Percentiles rank a stretch among this genome's conserved stretches.
Evolutionary conservation across 345 rosid species (phyloP).

Genomic region (Gossypium herbaceum): DNA sequence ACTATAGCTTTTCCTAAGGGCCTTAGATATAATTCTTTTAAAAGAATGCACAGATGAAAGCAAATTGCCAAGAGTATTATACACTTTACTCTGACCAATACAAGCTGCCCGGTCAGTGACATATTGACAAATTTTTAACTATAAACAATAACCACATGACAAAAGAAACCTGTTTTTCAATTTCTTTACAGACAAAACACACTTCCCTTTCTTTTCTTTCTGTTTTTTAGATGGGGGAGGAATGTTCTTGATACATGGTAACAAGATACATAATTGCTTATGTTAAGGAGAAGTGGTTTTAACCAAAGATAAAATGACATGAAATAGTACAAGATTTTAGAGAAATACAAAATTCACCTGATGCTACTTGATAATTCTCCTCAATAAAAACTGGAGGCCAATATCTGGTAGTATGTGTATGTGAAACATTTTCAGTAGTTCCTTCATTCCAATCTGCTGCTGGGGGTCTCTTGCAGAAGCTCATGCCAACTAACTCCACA

Average conservation of each 20-base stretch:
- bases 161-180: not conserved
- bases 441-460: constrained; percentile 31
- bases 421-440: constrained; percentile 33
- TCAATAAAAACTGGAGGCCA: constrained; percentile 21
- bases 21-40: not conserved
- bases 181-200: not conserved
- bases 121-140: not conserved
- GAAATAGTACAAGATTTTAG: not conserved
- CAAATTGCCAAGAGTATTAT: constrained; percentile 4
- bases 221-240: not conserved
- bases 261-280: not conserved
- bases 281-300: not conserved
- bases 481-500: constrained; percentile 35
- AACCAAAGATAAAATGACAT: not conserved
- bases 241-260: not conserved
- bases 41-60: not conserved
- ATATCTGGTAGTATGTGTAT: constrained; percentile 22
- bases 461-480: constrained; percentile 52
- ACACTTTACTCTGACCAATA: not conserved
- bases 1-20: not conserved
- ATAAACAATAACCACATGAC: constrained; percentile 1
- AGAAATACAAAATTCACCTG: constrained; percentile 39
- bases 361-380: constrained; percentile 31
- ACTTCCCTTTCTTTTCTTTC: not conserved
- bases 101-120: not conserved